These are phyloP conservation scores for Lignosus rhinocerotis DNA, from an alignment of 1,284 basidiomycete genomes.

Conservation along the genomic window DNA sequence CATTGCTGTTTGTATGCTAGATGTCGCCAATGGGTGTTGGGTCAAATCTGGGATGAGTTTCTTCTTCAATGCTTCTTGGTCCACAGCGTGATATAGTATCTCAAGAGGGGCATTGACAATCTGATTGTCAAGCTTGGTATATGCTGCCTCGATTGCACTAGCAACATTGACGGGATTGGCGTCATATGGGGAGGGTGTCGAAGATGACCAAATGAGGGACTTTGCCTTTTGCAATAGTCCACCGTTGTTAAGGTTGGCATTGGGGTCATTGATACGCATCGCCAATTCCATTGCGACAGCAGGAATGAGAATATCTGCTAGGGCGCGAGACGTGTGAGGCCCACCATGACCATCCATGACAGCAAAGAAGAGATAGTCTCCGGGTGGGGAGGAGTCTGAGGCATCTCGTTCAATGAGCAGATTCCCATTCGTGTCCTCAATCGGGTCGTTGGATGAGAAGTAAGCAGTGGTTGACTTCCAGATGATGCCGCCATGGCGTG, in stretches of 20 bases:
- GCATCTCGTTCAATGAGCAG: conserved; percentile 69
- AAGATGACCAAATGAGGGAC: conserved; percentile 43
- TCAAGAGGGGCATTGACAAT: conserved; percentile 78
- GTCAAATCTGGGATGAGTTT: conserved; percentile 66
- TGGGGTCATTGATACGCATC: conserved; percentile 44
- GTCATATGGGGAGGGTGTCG: conserved; percentile 39
- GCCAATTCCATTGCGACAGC: conserved; percentile 82
- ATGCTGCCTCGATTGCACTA: conserved; percentile 76
- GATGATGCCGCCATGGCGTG: conserved; percentile 51
- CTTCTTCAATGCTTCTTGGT: conserved; percentile 47
- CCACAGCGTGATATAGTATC: conserved; percentile 62
- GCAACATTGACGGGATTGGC: conserved; percentile 66
- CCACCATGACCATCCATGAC: conserved; percentile 96
- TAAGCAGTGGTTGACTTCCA: conserved; percentile 81
- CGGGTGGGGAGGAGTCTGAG: conserved; percentile 53
- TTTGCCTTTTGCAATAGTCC: conserved; percentile 43
- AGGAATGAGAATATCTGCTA: conserved; percentile 86
- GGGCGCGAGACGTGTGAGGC: conserved; percentile 79
- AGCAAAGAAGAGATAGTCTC: conserved; percentile 81
- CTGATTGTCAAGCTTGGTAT: conserved; percentile 77
- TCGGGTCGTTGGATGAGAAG: conserved; percentile 84
- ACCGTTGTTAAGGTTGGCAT: conserved; percentile 26
- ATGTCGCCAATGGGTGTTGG: conserved; percentile 65
- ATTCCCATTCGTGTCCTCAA: conserved; percentile 84
- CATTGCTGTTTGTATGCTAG: conserved; percentile 78